Evolutionary conservation across 306 rosid genomes (phyloP).

Genomic region (Senna tora): DNA sequence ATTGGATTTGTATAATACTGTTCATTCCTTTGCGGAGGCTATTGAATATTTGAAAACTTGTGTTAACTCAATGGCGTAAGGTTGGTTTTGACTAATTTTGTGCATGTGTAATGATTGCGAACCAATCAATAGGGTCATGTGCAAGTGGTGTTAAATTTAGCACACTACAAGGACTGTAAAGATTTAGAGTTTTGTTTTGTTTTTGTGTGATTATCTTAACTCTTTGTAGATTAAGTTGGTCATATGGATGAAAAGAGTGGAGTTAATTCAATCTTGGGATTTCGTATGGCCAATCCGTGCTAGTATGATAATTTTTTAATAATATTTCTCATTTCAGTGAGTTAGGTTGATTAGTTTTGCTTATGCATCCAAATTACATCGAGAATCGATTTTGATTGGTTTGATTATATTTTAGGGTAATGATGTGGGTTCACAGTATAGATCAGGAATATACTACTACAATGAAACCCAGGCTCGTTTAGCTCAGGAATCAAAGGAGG

Average conservation of each 20-base stretch:
- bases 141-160: neutral
- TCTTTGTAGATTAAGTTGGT: neutral
- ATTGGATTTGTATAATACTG: neutral
- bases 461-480: constrained; percentile 63
- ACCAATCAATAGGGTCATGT: neutral
- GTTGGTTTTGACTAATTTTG: neutral
- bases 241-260: neutral
- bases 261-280: neutral
- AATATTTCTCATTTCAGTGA: neutral
- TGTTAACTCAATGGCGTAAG: neutral
- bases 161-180: neutral
- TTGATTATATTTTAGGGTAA: constrained; percentile 49
- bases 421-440: constrained; percentile 81
- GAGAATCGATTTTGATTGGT: neutral
- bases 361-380: neutral
- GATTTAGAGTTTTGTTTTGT: too few species aligned
- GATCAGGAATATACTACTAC: constrained; percentile 88
- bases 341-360: neutral
- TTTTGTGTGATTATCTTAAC: neutral
- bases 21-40: neutral
- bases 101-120: neutral
- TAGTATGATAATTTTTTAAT: neutral
- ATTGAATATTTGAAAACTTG: neutral
- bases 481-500: constrained; percentile 77
- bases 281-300: neutral